Conservation (phyloP, 148 eudicot species). For the Tetragonia tetragonoides region DNA sequence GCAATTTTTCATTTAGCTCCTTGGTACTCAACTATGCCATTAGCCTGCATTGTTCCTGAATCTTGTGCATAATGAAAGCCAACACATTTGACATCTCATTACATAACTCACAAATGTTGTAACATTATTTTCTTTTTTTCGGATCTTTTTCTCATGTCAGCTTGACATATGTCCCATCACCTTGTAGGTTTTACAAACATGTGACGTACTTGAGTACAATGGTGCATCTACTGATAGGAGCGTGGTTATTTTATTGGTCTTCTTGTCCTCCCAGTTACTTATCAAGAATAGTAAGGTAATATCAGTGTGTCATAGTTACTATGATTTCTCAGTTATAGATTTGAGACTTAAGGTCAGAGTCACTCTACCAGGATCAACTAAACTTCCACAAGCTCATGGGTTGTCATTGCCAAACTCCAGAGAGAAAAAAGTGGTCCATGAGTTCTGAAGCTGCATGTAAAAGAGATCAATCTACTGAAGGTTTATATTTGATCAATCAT, state of each 20-base stretch:
- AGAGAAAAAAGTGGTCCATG: slow-evolving; percentile 47
- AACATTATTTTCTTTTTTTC: background rate
- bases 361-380: slow-evolving; percentile 61
- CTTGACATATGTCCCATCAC: slow-evolving; percentile 11
- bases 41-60: background rate
- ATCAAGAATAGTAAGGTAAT: slow-evolving; percentile 74
- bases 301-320: slow-evolving; percentile 5
- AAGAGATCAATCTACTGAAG: slow-evolving; percentile 38
- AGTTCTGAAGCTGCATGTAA: slow-evolving; percentile 37
- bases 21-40: background rate
- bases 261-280: slow-evolving; percentile 73
- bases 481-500: slow-evolving; percentile 21
- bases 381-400: slow-evolving; percentile 95
- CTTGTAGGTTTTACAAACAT: slow-evolving; percentile 75
- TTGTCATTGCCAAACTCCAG: slow-evolving; percentile 59
- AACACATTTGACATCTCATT: background rate
- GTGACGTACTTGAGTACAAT: slow-evolving; percentile 84
- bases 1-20: background rate
- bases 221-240: slow-evolving; percentile 77
- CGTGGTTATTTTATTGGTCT: slow-evolving; percentile 78
- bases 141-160: background rate
- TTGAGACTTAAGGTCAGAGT: slow-evolving; percentile 11
- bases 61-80: background rate
- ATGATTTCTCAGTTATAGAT: background rate
- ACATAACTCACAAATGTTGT: background rate